These are phyloP conservation scores for Candida xiaguanensis DNA, from an alignment of 805 yeast species.

Conservation along the genomic window DNA sequence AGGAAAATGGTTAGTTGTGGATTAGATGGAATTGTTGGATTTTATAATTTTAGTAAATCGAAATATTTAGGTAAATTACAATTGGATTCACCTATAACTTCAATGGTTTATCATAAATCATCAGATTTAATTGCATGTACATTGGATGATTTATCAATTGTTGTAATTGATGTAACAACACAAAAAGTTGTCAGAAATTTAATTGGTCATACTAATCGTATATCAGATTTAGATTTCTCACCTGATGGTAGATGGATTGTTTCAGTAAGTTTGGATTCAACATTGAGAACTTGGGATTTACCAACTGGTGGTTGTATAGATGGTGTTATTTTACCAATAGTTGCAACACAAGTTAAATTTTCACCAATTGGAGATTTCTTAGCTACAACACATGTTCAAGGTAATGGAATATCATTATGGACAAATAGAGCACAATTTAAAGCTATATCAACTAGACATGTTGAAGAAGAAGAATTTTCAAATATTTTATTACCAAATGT, in stretches of 20 bases:
- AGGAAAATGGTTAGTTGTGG: slow-evolving; percentile 83
- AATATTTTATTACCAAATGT: slow-evolving; percentile 65
- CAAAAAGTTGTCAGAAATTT: slow-evolving; percentile 80
- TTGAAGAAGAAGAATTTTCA: slow-evolving; percentile 74
- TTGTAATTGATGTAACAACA: slow-evolving; percentile 77
- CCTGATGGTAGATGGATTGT: slow-evolving; percentile 96
- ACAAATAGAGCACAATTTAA: slow-evolving; percentile 82
- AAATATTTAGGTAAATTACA: slow-evolving; percentile 62
- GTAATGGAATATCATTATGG: slow-evolving; percentile 91
- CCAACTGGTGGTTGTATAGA: slow-evolving; percentile 97
- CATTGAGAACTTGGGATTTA: slow-evolving; percentile 94
- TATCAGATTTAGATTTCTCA: slow-evolving; percentile 84
- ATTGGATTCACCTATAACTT: slow-evolving; percentile 74
- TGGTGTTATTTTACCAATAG: slow-evolving; percentile 72
- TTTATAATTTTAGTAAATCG: slow-evolving; percentile 77
- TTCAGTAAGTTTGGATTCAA: slow-evolving; percentile 76
- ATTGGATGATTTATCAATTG: slow-evolving; percentile 80
- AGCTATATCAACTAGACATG: slow-evolving; percentile 68
- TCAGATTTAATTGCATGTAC: slow-evolving; percentile 85
- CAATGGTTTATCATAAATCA: slow-evolving; percentile 70
- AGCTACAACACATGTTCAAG: slow-evolving; percentile 89
- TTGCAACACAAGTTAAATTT: slow-evolving; percentile 76
- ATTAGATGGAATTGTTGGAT: slow-evolving; percentile 83
- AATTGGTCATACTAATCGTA: slow-evolving; percentile 85
- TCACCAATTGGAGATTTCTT: slow-evolving; percentile 86